Evolutionary conservation across 805 yeast genomes (phyloP).

Genomic region (Teunomyces aglyptinius): DNA sequence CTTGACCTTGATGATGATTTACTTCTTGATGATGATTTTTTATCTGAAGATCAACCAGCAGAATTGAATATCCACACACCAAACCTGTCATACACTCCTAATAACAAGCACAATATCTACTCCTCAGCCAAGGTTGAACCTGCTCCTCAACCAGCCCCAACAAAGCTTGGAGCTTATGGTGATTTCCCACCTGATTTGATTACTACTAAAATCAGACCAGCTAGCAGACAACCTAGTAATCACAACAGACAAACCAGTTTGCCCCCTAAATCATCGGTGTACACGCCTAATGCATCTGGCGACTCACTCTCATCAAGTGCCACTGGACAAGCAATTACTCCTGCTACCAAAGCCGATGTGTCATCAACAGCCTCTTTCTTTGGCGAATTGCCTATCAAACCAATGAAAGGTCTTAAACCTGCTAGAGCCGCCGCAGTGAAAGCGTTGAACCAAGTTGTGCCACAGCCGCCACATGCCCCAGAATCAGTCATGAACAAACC

Average conservation of each 20-base stretch:
- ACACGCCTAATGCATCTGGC: slow-evolving; percentile 3
- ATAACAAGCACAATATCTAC: slow-evolving; percentile 3
- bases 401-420: slow-evolving; percentile 23
- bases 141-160: not conserved
- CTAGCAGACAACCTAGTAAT: slow-evolving; percentile 33
- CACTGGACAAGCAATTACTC: slow-evolving; percentile 14
- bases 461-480: slow-evolving; percentile 9
- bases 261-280: not conserved
- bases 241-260: slow-evolving; percentile 10
- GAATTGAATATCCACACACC: slow-evolving; percentile 17
- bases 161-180: slow-evolving; percentile 46
- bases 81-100: slow-evolving; percentile 15
- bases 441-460: slow-evolving; percentile 9
- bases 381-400: slow-evolving; percentile 53
- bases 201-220: slow-evolving; percentile 37
- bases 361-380: slow-evolving; percentile 41
- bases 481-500: slow-evolving; percentile 10
- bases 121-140: not conserved
- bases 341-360: slow-evolving; percentile 2
- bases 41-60: slow-evolving; percentile 24
- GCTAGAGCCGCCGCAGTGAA: slow-evolving; percentile 30
- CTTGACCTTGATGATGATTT: slow-evolving; percentile 32
- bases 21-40: slow-evolving; percentile 36
- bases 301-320: slow-evolving; percentile 6
- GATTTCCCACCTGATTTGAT: slow-evolving; percentile 66